Percentiles rank a stretch among this genome's conserved stretches.
These are phyloP conservation scores for Tetrahymena elliotti DNA, from an alignment of 73 alveolate genomes.

Conservation along the genomic window DNA sequence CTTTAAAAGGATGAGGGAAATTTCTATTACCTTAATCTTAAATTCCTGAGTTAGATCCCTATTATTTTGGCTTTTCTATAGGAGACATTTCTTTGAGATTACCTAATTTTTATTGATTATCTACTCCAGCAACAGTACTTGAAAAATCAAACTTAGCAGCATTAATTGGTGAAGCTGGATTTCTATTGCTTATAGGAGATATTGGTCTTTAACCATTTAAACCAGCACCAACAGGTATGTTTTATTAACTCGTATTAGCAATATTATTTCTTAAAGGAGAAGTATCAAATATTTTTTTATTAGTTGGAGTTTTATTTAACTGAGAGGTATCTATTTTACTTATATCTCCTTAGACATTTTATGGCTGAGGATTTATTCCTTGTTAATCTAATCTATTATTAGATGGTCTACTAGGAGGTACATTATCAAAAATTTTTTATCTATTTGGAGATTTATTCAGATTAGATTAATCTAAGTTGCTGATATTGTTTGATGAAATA, in stretches of 20 bases:
- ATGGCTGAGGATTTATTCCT: neutral
- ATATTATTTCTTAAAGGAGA: neutral
- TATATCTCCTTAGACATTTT: neutral
- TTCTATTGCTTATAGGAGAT: neutral
- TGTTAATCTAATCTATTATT: neutral
- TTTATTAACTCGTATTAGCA: neutral
- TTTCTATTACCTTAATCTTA: neutral
- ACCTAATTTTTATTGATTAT: neutral
- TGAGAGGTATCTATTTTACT: neutral
- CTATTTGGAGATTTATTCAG: neutral
- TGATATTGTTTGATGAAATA: neutral
- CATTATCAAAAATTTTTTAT: neutral
- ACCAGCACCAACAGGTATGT: neutral
- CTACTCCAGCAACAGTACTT: neutral
- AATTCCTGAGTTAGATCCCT: neutral
- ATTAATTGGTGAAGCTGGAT: neutral
- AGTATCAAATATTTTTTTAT: neutral
- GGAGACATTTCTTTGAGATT: neutral
- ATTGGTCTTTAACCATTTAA: neutral
- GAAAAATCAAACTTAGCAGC: neutral
- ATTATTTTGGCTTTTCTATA: neutral
- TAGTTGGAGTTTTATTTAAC: neutral
- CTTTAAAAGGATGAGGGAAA: neutral
- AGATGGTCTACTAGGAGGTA: neutral
- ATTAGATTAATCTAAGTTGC: neutral